A percentile compares a stretch with the other conserved stretches of the same genome.
Evolutionary conservation across 495 filamentous ascomycete species (phyloP).

Genomic region (Podospora pseudopauciseta): DNA sequence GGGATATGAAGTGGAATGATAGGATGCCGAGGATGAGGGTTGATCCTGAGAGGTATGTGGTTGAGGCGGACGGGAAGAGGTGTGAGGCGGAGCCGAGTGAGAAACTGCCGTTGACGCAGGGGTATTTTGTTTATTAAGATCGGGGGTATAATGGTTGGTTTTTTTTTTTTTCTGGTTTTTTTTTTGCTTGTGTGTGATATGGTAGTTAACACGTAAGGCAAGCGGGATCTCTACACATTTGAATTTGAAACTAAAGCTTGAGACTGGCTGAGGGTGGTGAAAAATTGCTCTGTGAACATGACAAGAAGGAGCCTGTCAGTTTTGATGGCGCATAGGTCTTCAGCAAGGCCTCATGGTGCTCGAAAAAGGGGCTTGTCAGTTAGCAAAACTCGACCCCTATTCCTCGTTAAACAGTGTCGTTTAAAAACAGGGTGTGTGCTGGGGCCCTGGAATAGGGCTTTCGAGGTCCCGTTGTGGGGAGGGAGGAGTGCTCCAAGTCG

Average conservation of each 20-base stretch:
- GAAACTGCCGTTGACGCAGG: constrained; percentile 75
- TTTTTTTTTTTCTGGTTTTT: neutral
- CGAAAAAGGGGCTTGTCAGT: no score
- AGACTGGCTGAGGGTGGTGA: no score
- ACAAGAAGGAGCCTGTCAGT: no score
- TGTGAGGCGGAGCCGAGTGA: constrained; percentile 73
- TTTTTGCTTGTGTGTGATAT: no score
- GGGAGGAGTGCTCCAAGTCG: neutral
- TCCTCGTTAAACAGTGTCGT: no score
- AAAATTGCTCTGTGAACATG: no score
- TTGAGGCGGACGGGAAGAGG: constrained; percentile 79
- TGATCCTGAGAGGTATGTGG: constrained; percentile 85
- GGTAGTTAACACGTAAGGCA: no score
- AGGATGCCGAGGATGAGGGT: constrained; percentile 87
- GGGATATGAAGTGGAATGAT: constrained; percentile 93
- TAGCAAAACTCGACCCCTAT: no score
- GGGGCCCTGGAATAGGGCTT: neutral
- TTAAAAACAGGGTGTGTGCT: neutral
- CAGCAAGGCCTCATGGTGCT: no score
- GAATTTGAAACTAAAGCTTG: no score
- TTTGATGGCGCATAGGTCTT: no score
- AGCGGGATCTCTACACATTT: no score
- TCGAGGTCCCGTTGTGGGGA: neutral
- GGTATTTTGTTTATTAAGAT: constrained; percentile 68
- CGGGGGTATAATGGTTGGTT: neutral